These are phyloP conservation scores for Petrea volubilis DNA, from an alignment of 257 asterid species.

Conservation along the genomic window DNA sequence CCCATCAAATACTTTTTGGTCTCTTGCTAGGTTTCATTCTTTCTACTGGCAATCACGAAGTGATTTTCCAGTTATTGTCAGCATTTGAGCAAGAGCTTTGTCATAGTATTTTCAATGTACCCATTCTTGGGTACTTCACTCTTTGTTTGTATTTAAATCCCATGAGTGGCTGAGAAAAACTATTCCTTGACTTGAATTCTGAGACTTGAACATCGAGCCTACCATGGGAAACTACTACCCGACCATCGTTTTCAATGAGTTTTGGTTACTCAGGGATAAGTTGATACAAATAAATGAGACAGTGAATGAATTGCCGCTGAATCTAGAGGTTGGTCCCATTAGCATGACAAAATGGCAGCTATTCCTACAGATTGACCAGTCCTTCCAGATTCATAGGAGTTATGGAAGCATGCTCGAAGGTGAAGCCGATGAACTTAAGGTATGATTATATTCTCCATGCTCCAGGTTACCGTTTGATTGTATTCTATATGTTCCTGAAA, in stretches of 20 bases:
- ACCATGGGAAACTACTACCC: slow-evolving; percentile 88
- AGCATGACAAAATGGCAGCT: slow-evolving; percentile 99
- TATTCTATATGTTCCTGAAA: background rate
- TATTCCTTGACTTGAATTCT: slow-evolving; percentile 55
- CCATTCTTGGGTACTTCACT: slow-evolving; percentile 11
- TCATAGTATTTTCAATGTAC: background rate
- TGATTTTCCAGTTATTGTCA: background rate
- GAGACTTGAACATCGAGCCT: slow-evolving; percentile 74
- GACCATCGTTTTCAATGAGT: slow-evolving; percentile 84
- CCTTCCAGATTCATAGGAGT: slow-evolving; percentile 88
- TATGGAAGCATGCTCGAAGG: slow-evolving; percentile 99
- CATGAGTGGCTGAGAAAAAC: background rate
- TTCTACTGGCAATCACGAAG: background rate
- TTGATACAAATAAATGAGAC: slow-evolving; percentile 75
- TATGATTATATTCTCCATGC: slow-evolving; percentile 25
- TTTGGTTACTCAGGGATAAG: slow-evolving; percentile 94
- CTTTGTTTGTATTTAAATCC: background rate
- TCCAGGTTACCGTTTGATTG: background rate
- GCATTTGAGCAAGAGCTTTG: slow-evolving; percentile 13
- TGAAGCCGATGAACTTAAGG: slow-evolving; percentile 99
- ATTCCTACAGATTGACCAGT: slow-evolving; percentile 93
- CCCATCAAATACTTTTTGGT: background rate
- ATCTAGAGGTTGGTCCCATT: slow-evolving; percentile 89
- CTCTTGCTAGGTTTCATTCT: background rate
- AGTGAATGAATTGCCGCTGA: slow-evolving; percentile 73